These are phyloP conservation scores for Lachnellula suecica DNA, from an alignment of 2,329 filamentous ascomycete species.

Conservation along the genomic window DNA sequence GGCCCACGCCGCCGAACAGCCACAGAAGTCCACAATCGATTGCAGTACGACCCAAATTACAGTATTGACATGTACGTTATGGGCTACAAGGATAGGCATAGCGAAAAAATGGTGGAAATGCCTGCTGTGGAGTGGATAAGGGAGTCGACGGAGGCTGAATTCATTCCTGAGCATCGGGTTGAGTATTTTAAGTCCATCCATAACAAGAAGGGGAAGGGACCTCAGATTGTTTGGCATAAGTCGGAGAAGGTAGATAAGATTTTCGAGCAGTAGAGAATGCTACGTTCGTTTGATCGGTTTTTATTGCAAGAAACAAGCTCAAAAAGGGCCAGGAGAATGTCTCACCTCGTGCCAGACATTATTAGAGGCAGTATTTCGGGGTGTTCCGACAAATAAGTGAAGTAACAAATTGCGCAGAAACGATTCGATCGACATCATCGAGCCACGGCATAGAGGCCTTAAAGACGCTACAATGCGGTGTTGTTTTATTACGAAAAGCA, in stretches of 20 bases:
- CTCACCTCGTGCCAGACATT: no score
- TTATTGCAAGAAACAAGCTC: neutral
- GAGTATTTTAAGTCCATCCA: constrained; percentile 61
- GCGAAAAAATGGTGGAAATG: constrained; percentile 13
- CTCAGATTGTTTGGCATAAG: constrained; percentile 57
- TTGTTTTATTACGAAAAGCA: no score
- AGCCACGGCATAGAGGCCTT: no score
- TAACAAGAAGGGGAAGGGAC: constrained; percentile 42
- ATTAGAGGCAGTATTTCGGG: no score
- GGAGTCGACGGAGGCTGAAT: constrained; percentile 55
- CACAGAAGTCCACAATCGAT: constrained; percentile 20
- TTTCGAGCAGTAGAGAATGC: constrained; percentile 6
- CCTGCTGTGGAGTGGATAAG: constrained; percentile 13
- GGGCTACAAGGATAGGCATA: constrained; percentile 23
- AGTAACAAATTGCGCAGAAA: no score
- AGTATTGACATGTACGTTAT: constrained; percentile 24
- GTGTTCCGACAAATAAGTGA: no score
- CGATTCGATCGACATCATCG: no score
- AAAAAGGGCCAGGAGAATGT: neutral
- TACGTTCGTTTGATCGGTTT: neutral
- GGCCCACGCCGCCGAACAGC: constrained; percentile 15
- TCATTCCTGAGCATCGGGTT: constrained; percentile 64
- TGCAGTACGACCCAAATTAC: constrained; percentile 18
- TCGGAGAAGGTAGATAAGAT: constrained; percentile 14
- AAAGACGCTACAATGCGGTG: no score